Evolutionary conservation across 352 stramenopile species (phyloP).

Genomic region (Blastocystis sp.): DNA sequence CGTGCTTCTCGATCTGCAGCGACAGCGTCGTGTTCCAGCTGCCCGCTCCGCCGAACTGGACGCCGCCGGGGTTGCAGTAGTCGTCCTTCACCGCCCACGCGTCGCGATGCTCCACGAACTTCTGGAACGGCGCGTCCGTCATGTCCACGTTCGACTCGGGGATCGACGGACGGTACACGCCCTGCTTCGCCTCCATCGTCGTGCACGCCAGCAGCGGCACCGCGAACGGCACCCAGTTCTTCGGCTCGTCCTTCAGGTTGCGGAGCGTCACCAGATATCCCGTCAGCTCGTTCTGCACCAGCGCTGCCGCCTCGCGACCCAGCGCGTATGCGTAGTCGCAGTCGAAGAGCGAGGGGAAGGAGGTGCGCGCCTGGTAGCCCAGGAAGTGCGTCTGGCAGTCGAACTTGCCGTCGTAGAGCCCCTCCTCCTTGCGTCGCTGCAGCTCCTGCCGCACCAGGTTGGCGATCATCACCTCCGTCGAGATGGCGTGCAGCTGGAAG

Average conservation of each 20-base stretch:
- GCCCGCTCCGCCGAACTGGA: not conserved
- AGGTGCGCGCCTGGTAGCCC: constrained; percentile 59
- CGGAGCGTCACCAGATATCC: constrained; percentile 59
- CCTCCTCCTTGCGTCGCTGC: constrained; percentile 59
- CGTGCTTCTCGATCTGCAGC: constrained; percentile 52
- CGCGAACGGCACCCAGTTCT: constrained; percentile 56
- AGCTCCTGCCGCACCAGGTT: constrained; percentile 63
- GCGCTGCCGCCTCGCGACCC: constrained; percentile 60
- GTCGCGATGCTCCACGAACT: constrained; percentile 21
- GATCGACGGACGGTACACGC: constrained; percentile 51
- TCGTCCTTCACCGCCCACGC: constrained; percentile 54
- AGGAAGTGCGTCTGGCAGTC: constrained; percentile 57
- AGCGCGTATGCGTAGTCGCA: constrained; percentile 62
- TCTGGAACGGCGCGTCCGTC: constrained; percentile 53
- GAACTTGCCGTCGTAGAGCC: constrained; percentile 61
- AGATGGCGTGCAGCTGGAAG: constrained; percentile 62
- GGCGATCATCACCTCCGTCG: constrained; percentile 63
- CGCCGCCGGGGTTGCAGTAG: constrained; percentile 52
- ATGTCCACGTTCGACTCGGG: constrained; percentile 50
- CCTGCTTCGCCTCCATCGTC: constrained; percentile 48
- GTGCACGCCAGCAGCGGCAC: constrained; percentile 58
- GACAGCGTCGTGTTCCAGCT: constrained; percentile 49
- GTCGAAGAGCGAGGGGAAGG: constrained; percentile 63
- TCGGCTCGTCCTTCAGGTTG: constrained; percentile 58
- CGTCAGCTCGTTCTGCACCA: constrained; percentile 60